Evolutionary conservation across 1,284 basidiomycete genomes (phyloP), one percentile per base, ranked within the genome.

Genomic region (Taiwanofungus camphoratus): DNA sequence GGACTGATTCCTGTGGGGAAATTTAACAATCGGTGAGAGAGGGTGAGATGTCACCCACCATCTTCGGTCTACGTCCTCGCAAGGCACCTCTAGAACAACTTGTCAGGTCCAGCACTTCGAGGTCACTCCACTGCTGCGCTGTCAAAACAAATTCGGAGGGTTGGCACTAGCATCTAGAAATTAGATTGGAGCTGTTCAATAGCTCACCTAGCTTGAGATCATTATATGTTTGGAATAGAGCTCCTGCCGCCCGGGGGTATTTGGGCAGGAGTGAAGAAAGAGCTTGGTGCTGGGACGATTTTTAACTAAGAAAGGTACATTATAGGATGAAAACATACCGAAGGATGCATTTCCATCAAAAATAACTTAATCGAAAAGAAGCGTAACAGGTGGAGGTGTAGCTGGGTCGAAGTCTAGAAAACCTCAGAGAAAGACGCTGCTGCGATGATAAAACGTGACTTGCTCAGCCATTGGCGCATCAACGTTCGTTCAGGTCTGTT

Each of bases 91-190:
- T 66, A 24, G 62, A 60, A 53, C 79, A 80, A 9, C 56, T 54
- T 26, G 72, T 63, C 1, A 88, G 65, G 36, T 87, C 83, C 15
- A 84, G 48, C 1, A 85, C 61, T 51, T 79, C 66, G 0, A 87
- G 61, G 31, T 80, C 71, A 3, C 61, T 64, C 87, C 87, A 89
- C 60, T 77, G 70, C 56, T 89, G 86, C 9, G 76, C 85, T 88
- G 11, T 9, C 0, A 7, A 9, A 19, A 15, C n/a, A 23, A 38
- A 15, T 41, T 18, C 29, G 22, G 2, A 26, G 21, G n/a, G 22
- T 18, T 18, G n/a, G n/a, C n/a, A n/a, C n/a, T n/a, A n/a, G n/a
- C n/a, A n/a, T n/a, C n/a, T n/a, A n/a, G n/a, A n/a, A n/a, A n/a
- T n/a, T n/a, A n/a, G 18, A n/a, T 20, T 19, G 9, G 8, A 13